Percentiles rank a stretch among this genome's conserved stretches.
Evolutionary conservation across 805 yeast genomes (phyloP).

Genomic region (Myxozyma monticola): DNA sequence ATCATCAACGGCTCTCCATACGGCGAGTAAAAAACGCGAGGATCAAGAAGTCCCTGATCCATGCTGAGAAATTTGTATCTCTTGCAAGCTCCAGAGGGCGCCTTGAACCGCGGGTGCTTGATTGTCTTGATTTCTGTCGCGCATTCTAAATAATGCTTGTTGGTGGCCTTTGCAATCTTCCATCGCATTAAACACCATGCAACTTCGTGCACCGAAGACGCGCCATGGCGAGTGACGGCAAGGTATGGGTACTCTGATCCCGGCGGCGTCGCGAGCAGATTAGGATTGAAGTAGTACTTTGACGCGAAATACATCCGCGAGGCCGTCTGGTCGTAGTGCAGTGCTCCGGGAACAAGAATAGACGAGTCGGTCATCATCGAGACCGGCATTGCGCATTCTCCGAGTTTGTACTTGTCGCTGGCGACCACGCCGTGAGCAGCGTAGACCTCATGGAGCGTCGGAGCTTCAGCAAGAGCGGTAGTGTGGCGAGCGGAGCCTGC

Average conservation of each 20-base stretch:
- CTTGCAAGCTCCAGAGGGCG: background rate
- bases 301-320: background rate
- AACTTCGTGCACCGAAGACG: slow-evolving; percentile 6
- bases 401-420: background rate
- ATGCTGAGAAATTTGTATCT: background rate
- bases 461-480: no score
- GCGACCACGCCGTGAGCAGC: background rate
- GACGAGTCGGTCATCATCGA: background rate
- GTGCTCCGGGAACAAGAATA: background rate
- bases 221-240: slow-evolving; percentile 11
- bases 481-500: no score
- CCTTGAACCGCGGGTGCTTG: background rate
- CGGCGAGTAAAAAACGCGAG: slow-evolving; percentile 25
- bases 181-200: slow-evolving; percentile 10
- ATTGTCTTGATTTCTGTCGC: background rate
- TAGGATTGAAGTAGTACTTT: slow-evolving; percentile 13
- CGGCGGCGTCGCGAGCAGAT: slow-evolving; percentile 15
- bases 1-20: slow-evolving; percentile 28
- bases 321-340: background rate
- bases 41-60: slow-evolving; percentile 24
- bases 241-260: slow-evolving; percentile 10
- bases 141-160: background rate
- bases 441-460: background rate
- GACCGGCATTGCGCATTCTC: background rate
- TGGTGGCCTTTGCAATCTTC: background rate